Evolutionary conservation across 2,329 filamentous ascomycete genomes (phyloP).

Genomic region (Stagonosporopsis rhizophila): DNA sequence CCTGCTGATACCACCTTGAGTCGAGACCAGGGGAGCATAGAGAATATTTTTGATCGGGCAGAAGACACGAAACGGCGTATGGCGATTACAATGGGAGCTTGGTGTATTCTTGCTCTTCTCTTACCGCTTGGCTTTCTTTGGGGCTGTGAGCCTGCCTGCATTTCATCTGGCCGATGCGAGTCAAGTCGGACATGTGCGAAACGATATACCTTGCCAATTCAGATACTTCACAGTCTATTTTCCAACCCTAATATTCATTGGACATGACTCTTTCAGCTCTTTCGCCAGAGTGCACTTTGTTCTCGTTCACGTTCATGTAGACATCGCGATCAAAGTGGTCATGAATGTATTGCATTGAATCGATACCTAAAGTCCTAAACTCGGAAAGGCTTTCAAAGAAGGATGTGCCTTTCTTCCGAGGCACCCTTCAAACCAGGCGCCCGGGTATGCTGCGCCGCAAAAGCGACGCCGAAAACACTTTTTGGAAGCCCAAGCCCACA

Average conservation of each 20-base stretch:
- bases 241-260: background rate
- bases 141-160: slow-evolving; percentile 3
- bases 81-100: slow-evolving; percentile 25
- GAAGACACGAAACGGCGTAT: slow-evolving; percentile 24
- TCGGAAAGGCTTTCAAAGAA: background rate
- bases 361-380: background rate
- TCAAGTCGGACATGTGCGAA: slow-evolving; percentile 1
- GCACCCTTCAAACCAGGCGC: background rate
- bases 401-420: background rate
- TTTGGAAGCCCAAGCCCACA: slow-evolving; percentile 12
- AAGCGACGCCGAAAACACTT: slow-evolving; percentile 10
- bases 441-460: background rate
- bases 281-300: background rate
- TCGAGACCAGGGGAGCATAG: background rate
- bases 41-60: background rate
- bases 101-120: slow-evolving; percentile 11
- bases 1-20: background rate
- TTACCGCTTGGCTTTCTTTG: slow-evolving; percentile 15
- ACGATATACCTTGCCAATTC: slow-evolving; percentile 28
- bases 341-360: background rate
- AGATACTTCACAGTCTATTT: slow-evolving; percentile 9
- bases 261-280: background rate
- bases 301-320: background rate
- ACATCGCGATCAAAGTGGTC: background rate
- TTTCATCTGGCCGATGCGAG: background rate